These are phyloP conservation scores for Cutaneotrichosporon cavernicola DNA, from an alignment of 1,284 basidiomycete genomes.

Conservation along the genomic window DNA sequence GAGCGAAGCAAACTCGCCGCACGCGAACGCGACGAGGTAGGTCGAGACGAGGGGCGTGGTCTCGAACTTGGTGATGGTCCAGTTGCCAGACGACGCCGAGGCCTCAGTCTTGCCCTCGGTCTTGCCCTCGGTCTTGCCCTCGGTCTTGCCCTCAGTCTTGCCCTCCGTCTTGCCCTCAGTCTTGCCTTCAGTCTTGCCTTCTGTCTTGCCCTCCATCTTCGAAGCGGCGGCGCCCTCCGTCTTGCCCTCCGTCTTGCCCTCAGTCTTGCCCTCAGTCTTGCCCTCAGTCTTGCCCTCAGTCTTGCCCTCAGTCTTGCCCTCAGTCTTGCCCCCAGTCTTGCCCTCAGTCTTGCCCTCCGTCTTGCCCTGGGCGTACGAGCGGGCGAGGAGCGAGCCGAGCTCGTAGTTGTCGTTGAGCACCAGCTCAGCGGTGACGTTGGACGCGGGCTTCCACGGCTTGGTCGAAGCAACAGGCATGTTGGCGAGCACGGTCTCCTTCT, in stretches of 20 bases:
- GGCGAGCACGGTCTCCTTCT: slow-evolving; percentile 64
- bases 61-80: slow-evolving; percentile 78
- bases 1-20: slow-evolving; percentile 74
- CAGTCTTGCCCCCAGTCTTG: slow-evolving; percentile 47
- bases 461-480: slow-evolving; percentile 79
- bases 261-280: slow-evolving; percentile 30
- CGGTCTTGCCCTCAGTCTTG: slow-evolving; percentile 46
- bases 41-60: slow-evolving; percentile 77
- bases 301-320: slow-evolving; percentile 51
- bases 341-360: slow-evolving; percentile 51
- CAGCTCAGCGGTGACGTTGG: slow-evolving; percentile 38
- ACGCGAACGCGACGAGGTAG: slow-evolving; percentile 88
- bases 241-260: slow-evolving; percentile 30
- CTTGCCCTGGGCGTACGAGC: slow-evolving; percentile 34
- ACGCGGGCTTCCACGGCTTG: slow-evolving; percentile 49
- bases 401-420: slow-evolving; percentile 46
- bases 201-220: slow-evolving; percentile 39
- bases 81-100: slow-evolving; percentile 49
- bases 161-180: slow-evolving; percentile 52
- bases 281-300: slow-evolving; percentile 44
- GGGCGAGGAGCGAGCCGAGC: slow-evolving; percentile 49
- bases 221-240: slow-evolving; percentile 37
- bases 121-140: slow-evolving; percentile 37
- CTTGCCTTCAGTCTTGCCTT: slow-evolving; percentile 42
- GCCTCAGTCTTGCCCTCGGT: slow-evolving; percentile 45